These are phyloP conservation scores for Kodamaea suecica DNA, from an alignment of 1,139 yeast genomes.

Conservation along the genomic window DNA sequence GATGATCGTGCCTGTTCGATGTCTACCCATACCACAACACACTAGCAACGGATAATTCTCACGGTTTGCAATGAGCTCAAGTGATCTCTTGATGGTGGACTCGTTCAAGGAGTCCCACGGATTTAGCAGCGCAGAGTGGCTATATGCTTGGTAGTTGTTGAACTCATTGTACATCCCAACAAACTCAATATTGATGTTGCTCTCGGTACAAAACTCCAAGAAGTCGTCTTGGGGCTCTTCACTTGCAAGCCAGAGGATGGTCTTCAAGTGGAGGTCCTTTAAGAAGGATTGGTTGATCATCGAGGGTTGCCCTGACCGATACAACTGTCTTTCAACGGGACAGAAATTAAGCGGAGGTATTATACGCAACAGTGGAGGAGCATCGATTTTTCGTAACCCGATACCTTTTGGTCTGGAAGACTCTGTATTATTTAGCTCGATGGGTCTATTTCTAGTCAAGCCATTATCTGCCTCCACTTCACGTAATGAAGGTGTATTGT, in stretches of 20 bases:
- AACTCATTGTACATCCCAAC: conserved; percentile 64
- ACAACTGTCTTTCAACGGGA: conserved; percentile 84
- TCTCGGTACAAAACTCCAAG: conserved; percentile 72
- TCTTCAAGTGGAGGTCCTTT: conserved; percentile 66
- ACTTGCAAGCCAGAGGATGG: conserved; percentile 89
- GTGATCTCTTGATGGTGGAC: conserved; percentile 71
- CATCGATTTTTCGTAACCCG: conserved; percentile 19
- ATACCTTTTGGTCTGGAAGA: not conserved
- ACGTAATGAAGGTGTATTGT: too few species aligned
- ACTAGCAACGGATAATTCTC: conserved; percentile 81
- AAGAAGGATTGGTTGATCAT: conserved; percentile 86
- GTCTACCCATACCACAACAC: conserved; percentile 98
- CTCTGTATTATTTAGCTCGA: not conserved
- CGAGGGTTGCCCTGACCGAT: conserved; percentile 96
- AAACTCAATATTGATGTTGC: conserved; percentile 62
- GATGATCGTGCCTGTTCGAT: conserved; percentile 91
- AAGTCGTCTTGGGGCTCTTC: conserved; percentile 94
- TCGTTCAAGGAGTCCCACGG: conserved; percentile 98
- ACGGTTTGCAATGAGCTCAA: conserved; percentile 68
- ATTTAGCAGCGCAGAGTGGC: conserved; percentile 30
- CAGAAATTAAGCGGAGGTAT: conserved; percentile 95
- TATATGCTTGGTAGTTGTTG: conserved; percentile 26
- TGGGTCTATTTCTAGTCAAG: too few species aligned
- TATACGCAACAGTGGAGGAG: conserved; percentile 60
- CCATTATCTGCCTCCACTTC: too few species aligned